Evolutionary conservation across 371 early-diverging fungal genomes (phyloP).

Genomic region (Mortierella sp.): DNA sequence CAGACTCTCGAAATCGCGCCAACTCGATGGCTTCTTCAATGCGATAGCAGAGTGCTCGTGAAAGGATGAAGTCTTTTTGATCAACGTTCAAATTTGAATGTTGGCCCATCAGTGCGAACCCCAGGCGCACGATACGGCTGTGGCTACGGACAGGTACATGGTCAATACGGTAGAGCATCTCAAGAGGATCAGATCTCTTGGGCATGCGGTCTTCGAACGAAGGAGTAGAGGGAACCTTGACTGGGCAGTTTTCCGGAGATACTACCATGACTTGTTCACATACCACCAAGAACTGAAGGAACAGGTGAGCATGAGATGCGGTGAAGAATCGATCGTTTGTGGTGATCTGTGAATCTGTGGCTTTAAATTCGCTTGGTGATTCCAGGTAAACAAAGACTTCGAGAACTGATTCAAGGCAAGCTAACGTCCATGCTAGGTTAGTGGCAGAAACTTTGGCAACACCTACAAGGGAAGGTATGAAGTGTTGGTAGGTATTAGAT

Average conservation of each 20-base stretch:
- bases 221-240: constrained; percentile 4
- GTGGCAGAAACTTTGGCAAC: constrained; percentile 24
- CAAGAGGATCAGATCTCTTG: constrained; percentile 40
- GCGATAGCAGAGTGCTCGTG: constrained; percentile 50
- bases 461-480: constrained; percentile 13
- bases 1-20: constrained; percentile 16
- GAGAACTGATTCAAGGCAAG: constrained; percentile 34
- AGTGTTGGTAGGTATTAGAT: background rate
- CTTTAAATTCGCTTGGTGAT: background rate
- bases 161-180: constrained; percentile 38
- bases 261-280: constrained; percentile 49
- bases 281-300: constrained; percentile 26
- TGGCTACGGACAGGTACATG: constrained; percentile 36
- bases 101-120: constrained; percentile 16
- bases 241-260: constrained; percentile 37
- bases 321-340: constrained; percentile 18
- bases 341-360: background rate
- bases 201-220: constrained; percentile 23
- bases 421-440: constrained; percentile 46
- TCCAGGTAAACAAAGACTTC: constrained; percentile 36
- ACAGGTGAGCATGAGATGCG: constrained; percentile 4
- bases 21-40: constrained; percentile 43
- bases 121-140: constrained; percentile 37
- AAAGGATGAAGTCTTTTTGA: constrained; percentile 28
- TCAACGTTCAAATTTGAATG: background rate